Percentiles rank a stretch among this genome's conserved stretches.
phyloP scores from a whole-genome alignment of 2,329 filamentous ascomycete genomes.

The Truncatella angustata region DNA sequence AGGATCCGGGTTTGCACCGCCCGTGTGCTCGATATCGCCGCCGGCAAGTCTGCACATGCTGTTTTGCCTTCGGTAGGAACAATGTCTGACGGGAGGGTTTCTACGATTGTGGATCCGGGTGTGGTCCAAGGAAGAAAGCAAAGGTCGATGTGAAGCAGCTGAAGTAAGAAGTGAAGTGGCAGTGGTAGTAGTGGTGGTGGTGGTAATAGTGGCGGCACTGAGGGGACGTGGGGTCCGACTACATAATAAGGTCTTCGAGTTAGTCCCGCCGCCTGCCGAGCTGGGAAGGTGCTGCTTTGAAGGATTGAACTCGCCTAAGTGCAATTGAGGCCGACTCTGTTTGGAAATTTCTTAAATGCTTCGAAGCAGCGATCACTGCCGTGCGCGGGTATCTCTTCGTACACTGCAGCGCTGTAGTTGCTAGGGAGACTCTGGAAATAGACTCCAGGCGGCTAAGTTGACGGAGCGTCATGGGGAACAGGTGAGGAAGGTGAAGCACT shows the following conservation, averaged over 20 bases:
- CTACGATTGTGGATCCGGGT: not conserved
- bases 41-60: slow-evolving; percentile 70
- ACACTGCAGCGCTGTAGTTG: not conserved
- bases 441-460: slow-evolving; percentile 10
- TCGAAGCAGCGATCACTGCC: not conserved
- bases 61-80: slow-evolving; percentile 69
- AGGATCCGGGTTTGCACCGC: slow-evolving; percentile 57
- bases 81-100: slow-evolving; percentile 42
- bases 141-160: not conserved
- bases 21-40: slow-evolving; percentile 52
- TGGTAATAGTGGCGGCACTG: no score
- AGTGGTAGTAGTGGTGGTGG: not conserved
- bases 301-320: not conserved
- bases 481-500: slow-evolving; percentile 2
- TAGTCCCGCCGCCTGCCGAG: not conserved
- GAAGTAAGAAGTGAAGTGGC: not conserved
- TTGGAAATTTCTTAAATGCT: not conserved
- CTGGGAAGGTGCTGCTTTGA: not conserved
- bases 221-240: slow-evolving; percentile 8
- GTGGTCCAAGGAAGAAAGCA: not conserved
- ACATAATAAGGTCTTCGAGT: slow-evolving; percentile 8
- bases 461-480: slow-evolving; percentile 12
- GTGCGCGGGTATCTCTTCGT: not conserved
- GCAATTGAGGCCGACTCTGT: not conserved
- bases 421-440: slow-evolving; percentile 7